Percentiles rank a stretch among this genome's conserved stretches.
phyloP scores from a whole-genome alignment of 2,329 filamentous ascomycete species.

The Colletotrichum scovillei region DNA sequence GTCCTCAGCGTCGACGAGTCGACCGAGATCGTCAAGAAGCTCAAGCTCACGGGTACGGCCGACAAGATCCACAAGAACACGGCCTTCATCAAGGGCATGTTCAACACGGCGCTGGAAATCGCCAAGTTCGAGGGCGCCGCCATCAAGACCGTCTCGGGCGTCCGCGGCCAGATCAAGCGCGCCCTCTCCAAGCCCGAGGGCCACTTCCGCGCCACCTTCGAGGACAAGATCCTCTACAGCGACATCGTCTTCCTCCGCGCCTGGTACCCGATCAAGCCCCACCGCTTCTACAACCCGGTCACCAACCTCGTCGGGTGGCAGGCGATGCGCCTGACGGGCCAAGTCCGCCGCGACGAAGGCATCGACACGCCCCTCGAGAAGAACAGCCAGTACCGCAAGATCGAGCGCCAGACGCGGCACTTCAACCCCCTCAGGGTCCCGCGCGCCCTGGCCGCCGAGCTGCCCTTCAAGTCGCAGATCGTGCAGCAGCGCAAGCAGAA shows the following conservation, averaged over 20 bases:
- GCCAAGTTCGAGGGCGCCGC: conserved; percentile 98
- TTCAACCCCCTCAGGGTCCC: conserved; percentile 87
- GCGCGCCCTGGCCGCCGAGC: conserved; percentile 80
- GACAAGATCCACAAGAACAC: conserved; percentile 99
- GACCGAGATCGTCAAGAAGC: conserved; percentile 98
- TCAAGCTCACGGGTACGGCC: conserved; percentile 92
- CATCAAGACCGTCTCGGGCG: conserved; percentile 95
- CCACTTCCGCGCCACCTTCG: conserved; percentile 95
- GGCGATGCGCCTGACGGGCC: conserved; percentile 92
- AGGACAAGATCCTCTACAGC: conserved; percentile 97
- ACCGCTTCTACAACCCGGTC: conserved; percentile 96
- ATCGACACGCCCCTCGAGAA: conserved; percentile 82
- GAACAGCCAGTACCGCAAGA: conserved; percentile 84
- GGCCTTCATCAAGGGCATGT: conserved; percentile 99
- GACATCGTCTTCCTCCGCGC: conserved; percentile 97
- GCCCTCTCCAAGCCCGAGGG: conserved; percentile 94
- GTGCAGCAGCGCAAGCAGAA: conserved; percentile 82
- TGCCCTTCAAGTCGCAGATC: conserved; percentile 95
- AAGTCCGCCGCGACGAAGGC: conserved; percentile 82
- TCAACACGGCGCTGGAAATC: conserved; percentile 90
- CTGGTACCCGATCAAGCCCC: conserved; percentile 96
- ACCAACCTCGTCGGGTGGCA: conserved; percentile 94
- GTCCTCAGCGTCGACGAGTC: conserved; percentile 95
- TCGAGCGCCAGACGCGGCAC: conserved; percentile 75
- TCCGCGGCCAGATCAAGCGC: conserved; percentile 96